Evolutionary conservation across 2,329 filamentous ascomycete genomes (phyloP).

Genomic region (Hysterium pulicare): DNA sequence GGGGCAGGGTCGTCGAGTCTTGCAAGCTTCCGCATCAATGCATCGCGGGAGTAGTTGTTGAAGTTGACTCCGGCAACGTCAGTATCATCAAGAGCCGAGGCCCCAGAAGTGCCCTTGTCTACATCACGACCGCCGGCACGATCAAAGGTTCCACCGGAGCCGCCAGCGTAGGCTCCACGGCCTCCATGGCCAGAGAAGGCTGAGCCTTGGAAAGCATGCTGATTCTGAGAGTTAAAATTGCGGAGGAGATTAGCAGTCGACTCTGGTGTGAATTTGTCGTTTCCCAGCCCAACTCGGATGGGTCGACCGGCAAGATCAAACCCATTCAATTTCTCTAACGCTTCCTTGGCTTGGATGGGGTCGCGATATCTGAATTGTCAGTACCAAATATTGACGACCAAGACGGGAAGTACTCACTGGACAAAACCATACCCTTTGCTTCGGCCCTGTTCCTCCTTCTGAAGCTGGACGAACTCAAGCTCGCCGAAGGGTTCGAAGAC

Average conservation of each 20-base stretch:
- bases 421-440: conserved; percentile 98
- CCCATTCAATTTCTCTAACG: conserved; percentile 98
- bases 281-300: conserved; percentile 97
- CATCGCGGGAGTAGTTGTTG: conserved; percentile 98
- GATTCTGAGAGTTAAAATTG: conserved; percentile 69
- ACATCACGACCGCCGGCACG: conserved; percentile 83
- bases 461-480: conserved; percentile 94
- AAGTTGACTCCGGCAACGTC: conserved; percentile 98
- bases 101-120: conserved; percentile 82
- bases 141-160: conserved; percentile 71
- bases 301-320: conserved; percentile 96
- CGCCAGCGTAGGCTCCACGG: conserved; percentile 77
- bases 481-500: conserved; percentile 98
- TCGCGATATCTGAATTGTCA: conserved; percentile 78
- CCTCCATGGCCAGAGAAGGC: conserved; percentile 88
- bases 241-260: conserved; percentile 89
- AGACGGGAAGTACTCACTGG: conserved; percentile 71
- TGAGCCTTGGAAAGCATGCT: conserved; percentile 72
- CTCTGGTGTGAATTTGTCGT: conserved; percentile 99
- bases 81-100: conserved; percentile 93
- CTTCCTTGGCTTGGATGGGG: conserved; percentile 85
- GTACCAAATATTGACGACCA: conserved; percentile 5
- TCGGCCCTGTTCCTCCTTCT: conserved; percentile 88
- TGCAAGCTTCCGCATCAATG: conserved; percentile 97
- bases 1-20: conserved; percentile 80